phyloP scores from a whole-genome alignment of 73 alveolate genomes.

The Uronychia binucleata region DNA sequence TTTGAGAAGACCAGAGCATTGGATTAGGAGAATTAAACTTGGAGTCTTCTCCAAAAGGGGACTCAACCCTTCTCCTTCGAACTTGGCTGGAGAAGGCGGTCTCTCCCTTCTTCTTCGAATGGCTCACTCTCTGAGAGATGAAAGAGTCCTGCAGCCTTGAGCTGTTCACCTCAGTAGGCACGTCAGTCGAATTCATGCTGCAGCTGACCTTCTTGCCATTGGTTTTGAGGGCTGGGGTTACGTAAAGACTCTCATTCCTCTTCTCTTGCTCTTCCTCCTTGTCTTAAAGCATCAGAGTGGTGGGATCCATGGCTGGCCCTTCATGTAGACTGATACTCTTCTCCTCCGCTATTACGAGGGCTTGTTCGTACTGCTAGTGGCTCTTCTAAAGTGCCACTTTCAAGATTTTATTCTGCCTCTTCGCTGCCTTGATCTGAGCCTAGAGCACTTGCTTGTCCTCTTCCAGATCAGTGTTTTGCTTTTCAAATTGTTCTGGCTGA shows the following conservation, averaged over 20 bases:
- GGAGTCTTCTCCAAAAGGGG: neutral
- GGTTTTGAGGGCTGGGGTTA: neutral
- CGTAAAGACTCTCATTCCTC: neutral
- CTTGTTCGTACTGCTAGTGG: too few relatives aligned
- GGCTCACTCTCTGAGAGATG: neutral
- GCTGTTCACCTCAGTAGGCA: neutral
- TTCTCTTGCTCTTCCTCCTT: too few relatives aligned
- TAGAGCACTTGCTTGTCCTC: conserved; percentile 35
- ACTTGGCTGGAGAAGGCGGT: neutral
- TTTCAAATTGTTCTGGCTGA: too few relatives aligned
- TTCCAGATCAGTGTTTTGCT: conserved; percentile 20
- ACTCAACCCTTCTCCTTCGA: neutral
- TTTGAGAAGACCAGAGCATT: neutral
- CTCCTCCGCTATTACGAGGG: too few relatives aligned
- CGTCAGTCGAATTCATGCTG: neutral
- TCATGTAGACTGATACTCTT: too few relatives aligned
- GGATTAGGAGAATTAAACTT: neutral
- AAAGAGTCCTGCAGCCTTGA: neutral
- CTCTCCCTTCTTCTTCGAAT: neutral
- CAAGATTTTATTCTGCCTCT: conserved; percentile 27
- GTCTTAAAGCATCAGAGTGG: too few relatives aligned
- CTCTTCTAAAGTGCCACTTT: conserved; percentile 45
- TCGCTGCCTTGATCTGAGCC: conserved; percentile 31
- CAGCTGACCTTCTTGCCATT: neutral
- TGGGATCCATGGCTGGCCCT: too few relatives aligned